Evolutionary conservation across 257 asterid genomes (phyloP).

Genomic region (Misopates orontium): DNA sequence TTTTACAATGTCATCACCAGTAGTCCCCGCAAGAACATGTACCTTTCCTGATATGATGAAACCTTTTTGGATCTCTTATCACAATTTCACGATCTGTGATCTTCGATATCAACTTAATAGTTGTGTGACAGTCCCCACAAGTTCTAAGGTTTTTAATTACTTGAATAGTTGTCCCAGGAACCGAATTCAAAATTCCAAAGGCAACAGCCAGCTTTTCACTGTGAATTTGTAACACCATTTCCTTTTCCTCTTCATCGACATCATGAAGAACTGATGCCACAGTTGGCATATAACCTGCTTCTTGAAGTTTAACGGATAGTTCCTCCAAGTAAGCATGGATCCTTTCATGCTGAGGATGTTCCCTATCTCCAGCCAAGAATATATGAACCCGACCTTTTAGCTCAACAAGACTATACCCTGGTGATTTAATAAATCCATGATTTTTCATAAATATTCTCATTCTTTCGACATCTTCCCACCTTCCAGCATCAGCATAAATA

Average conservation of each 20-base stretch:
- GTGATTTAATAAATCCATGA: slow-evolving; percentile 71
- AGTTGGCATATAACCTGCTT: slow-evolving; percentile 66
- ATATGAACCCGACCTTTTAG: slow-evolving; percentile 64
- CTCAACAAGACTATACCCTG: slow-evolving; percentile 84
- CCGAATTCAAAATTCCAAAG: slow-evolving; percentile 76
- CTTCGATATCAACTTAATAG: slow-evolving; percentile 67
- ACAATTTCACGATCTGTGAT: slow-evolving; percentile 67
- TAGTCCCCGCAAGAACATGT: slow-evolving; percentile 86
- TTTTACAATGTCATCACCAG: slow-evolving; percentile 51
- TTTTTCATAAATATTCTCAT: slow-evolving; percentile 62
- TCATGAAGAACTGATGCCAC: slow-evolving; percentile 75
- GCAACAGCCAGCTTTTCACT: slow-evolving; percentile 93
- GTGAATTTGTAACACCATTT: slow-evolving; percentile 56
- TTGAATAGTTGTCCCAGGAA: slow-evolving; percentile 65
- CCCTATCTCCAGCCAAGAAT: slow-evolving; percentile 72
- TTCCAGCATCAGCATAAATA: slow-evolving; percentile 86
- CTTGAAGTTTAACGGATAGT: slow-evolving; percentile 59
- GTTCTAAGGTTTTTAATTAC: slow-evolving; percentile 84
- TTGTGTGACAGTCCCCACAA: slow-evolving; percentile 75
- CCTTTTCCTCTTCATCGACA: slow-evolving; percentile 88
- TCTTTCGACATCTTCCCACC: slow-evolving; percentile 85
- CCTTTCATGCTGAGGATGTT: slow-evolving; percentile 65
- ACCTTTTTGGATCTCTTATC: slow-evolving; percentile 85
- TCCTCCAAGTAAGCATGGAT: slow-evolving; percentile 63
- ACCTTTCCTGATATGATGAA: slow-evolving; percentile 84